phyloP scores from a whole-genome alignment of 805 yeast species.

The Maudiozyma saulgeensis region DNA sequence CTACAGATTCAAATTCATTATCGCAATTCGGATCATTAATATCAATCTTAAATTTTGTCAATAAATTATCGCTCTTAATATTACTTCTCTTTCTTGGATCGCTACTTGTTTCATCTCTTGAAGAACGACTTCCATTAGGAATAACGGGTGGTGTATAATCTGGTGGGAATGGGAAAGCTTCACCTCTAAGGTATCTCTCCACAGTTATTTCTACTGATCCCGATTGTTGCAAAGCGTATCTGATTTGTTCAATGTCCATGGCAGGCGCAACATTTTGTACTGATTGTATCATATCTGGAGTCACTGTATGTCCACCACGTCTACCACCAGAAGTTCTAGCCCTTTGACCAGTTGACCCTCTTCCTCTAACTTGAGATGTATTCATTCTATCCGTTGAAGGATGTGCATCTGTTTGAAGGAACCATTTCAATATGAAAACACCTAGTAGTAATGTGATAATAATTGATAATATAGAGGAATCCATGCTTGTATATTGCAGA shows the following conservation, averaged over 20 bases:
- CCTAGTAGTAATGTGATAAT: slow-evolving; percentile 32
- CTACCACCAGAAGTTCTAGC: slow-evolving; percentile 1
- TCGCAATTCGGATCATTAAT: slow-evolving; percentile 11
- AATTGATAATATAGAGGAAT: slow-evolving; percentile 6
- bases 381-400: slow-evolving; percentile 19
- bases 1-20: slow-evolving; percentile 12
- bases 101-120: background rate
- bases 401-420: slow-evolving; percentile 49
- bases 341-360: background rate
- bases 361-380: background rate
- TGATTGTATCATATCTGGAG: slow-evolving; percentile 66
- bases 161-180: slow-evolving; percentile 52
- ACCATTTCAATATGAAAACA: slow-evolving; percentile 55
- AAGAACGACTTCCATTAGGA: background rate
- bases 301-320: slow-evolving; percentile 29
- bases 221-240: slow-evolving; percentile 59
- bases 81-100: slow-evolving; percentile 27
- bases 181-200: slow-evolving; percentile 55
- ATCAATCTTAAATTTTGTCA: slow-evolving; percentile 20
- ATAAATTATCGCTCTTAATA: slow-evolving; percentile 25
- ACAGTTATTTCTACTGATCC: slow-evolving; percentile 76
- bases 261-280: slow-evolving; percentile 78
- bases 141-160: slow-evolving; percentile 14
- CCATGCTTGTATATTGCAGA: background rate
- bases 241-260: slow-evolving; percentile 58